Evolutionary conservation across 1,284 basidiomycete species (phyloP).

Genomic region (Heliocybe sulcata): DNA sequence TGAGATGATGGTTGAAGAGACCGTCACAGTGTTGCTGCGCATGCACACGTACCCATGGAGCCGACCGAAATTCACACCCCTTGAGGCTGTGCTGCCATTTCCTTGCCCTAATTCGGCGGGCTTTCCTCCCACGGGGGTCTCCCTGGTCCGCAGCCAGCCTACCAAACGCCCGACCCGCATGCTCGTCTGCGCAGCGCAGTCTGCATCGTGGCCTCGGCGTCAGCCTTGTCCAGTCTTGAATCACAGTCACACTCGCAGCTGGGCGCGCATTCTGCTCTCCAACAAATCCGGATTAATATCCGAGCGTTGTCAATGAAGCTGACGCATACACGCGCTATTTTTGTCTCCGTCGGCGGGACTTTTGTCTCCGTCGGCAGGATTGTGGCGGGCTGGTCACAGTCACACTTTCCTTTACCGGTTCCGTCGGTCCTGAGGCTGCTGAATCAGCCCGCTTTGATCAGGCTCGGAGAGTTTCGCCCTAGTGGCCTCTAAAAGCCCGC

Average conservation of each 20-base stretch:
- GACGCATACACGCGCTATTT: no score
- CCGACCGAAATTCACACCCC: background rate
- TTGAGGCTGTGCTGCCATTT: background rate
- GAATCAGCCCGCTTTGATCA: background rate
- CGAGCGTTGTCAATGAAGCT: no score
- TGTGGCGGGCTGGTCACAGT: no score
- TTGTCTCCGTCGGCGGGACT: no score
- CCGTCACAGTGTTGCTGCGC: background rate
- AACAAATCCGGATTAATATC: no score
- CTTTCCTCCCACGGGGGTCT: background rate
- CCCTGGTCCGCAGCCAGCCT: background rate
- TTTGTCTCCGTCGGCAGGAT: no score
- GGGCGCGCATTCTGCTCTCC: no score
- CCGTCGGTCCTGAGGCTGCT: background rate
- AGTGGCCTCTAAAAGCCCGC: background rate
- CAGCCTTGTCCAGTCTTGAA: no score
- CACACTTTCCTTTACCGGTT: no score
- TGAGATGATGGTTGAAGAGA: conserved; percentile 2
- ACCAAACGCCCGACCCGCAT: background rate
- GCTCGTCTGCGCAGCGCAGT: background rate
- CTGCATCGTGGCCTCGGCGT: background rate
- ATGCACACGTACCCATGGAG: background rate
- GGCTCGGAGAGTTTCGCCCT: background rate
- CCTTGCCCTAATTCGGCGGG: background rate
- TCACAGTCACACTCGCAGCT: no score